Conservation (phyloP, 2,329 filamentous ascomycete genomes). For the Fusarium solani-melongenae region DNA sequence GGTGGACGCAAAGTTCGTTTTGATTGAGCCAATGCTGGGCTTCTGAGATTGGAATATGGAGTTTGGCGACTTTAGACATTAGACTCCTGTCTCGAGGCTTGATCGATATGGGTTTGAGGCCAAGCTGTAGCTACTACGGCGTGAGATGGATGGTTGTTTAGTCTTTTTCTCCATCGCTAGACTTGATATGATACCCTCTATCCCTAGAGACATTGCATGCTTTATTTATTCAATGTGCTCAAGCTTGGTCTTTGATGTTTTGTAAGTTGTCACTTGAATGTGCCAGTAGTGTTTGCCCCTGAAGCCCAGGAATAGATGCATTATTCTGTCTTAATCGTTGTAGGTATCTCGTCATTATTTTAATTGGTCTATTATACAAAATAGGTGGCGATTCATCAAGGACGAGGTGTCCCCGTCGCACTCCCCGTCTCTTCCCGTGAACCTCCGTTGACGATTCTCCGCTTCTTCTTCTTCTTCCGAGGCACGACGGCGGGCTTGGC, state of each 20-base stretch:
- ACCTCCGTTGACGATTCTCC: constrained; percentile 66
- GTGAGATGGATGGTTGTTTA: neutral
- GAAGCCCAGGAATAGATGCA: neutral
- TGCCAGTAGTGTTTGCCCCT: neutral
- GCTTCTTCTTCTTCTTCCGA: constrained; percentile 81
- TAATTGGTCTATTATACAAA: constrained; percentile 38
- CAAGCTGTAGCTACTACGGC: neutral
- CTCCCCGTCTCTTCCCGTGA: constrained; percentile 68
- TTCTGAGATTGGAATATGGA: neutral
- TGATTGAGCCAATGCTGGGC: constrained; percentile 35
- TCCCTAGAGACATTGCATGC: constrained; percentile 31
- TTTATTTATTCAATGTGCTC: neutral
- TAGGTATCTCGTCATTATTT: constrained; percentile 39
- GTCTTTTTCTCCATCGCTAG: constrained; percentile 20
- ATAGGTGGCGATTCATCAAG: constrained; percentile 32
- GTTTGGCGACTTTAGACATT: neutral
- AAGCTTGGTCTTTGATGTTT: neutral
- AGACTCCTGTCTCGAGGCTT: neutral
- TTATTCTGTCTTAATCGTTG: neutral
- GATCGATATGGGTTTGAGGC: neutral
- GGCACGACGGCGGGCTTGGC: constrained; percentile 80
- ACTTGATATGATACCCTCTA: constrained; percentile 41
- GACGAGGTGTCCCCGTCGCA: constrained; percentile 68
- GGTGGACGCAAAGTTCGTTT: constrained; percentile 63
- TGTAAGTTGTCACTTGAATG: neutral